Evolutionary conservation across 257 asterid species (phyloP).

Genomic region (Agastache rugosa): DNA sequence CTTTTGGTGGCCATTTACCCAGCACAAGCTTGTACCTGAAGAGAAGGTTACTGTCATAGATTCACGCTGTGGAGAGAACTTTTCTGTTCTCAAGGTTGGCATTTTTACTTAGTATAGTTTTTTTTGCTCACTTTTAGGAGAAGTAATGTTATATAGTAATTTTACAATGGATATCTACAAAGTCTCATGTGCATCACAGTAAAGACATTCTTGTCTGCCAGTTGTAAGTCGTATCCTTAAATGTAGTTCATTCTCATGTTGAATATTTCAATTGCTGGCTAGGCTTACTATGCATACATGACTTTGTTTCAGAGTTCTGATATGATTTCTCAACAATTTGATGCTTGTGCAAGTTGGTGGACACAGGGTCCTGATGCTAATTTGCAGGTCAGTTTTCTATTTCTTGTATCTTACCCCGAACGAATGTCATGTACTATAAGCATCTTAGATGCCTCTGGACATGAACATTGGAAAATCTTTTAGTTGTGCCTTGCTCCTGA

Average conservation of each 20-base stretch:
- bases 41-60: constrained; percentile 90
- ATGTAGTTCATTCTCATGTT: constrained; percentile 15
- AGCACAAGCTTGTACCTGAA: constrained; percentile 82
- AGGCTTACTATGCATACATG: constrained; percentile 40
- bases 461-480: not conserved
- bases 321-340: constrained; percentile 81
- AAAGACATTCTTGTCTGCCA: constrained; percentile 15
- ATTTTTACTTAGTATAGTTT: constrained; percentile 9
- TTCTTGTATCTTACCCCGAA: constrained; percentile 21
- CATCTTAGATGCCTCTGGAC: constrained; percentile 6
- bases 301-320: constrained; percentile 50
- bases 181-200: constrained; percentile 5
- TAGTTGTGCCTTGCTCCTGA: constrained; percentile 5
- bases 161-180: constrained; percentile 1
- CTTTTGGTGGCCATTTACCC: constrained; percentile 99
- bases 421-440: not conserved
- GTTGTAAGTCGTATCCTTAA: constrained; percentile 22
- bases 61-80: constrained; percentile 97
- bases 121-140: constrained; percentile 22
- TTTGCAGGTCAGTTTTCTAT: constrained; percentile 79
- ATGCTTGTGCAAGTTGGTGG: constrained; percentile 99
- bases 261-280: constrained; percentile 14
- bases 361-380: constrained; percentile 95
- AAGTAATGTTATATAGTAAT: not conserved
- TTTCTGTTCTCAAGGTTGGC: constrained; percentile 80